Base-by-base conservation (phyloP, 371 early-diverging fungal species). In the Apophysomyces variabilis region DNA sequence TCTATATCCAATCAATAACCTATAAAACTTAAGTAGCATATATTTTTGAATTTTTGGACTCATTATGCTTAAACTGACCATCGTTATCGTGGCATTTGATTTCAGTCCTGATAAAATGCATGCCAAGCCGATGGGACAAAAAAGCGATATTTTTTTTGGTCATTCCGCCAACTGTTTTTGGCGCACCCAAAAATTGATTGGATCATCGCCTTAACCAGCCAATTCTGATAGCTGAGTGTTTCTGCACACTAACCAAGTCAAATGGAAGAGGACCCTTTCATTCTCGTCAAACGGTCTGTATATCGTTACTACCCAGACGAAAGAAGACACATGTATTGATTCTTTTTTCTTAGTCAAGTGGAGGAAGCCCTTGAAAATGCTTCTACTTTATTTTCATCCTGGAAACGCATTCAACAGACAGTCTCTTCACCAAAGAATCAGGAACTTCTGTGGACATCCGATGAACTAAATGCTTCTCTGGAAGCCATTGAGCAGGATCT, bases 401-500 rank as follows among this genome's bases (percentile, higher is more conserved):
- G 86, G 86, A 84, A 82, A 61, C 77, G 89, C 43, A 88, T 88
- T 60, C 82, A 83, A 37, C 86, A 81, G 66, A 88, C 87, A 5
- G 89, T 88, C 14, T 76, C 83, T 38, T 88, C 89, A 11, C 79
- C 84, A 26, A 72, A 77, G n/a, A 88, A 87, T 66, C 87, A 88
- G 59, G 89, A 88, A 46, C 66, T 88, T 7, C 12, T 84, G 41
- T 84, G 87, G 82, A 85, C 89, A 36, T 85, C 84, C 37, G 89
- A 88, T 59, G 89, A 88, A 60, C 64, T 88, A 0, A 64, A 66
- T 46, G 73, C 80, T 44, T 65, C 77, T 16, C 64, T 87, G 21
- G 75, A 78, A 62, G 82, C 75, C 18, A 79, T 86, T 41, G 81
- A 78, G 60, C 85, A 82, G 60, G 89, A 88, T 65, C 70, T 88